Base-by-base conservation (phyloP, 441 rosid genomes). In the Adansonia rubrostipa region DNA sequence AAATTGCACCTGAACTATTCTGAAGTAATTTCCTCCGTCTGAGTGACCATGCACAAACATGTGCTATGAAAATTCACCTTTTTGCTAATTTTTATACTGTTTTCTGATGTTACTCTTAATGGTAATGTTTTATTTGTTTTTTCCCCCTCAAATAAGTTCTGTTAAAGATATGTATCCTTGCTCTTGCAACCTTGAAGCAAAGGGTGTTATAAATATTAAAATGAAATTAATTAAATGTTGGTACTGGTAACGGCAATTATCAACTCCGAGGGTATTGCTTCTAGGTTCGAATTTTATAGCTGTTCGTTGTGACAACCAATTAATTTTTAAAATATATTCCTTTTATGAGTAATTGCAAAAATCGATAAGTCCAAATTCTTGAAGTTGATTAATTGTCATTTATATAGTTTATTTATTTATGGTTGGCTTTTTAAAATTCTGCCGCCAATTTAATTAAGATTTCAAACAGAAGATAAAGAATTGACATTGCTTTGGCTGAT, bases 231-330 rank as follows among this genome's bases (percentile, higher is more conserved):
- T 69, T 17, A 10, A 73, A 73, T 17, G 36, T 56, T 73, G 19
- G 66, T 57, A 57, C n/a, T 73, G 19, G 53, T 73, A 54, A n/a
- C 40, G n/a, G 51, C 51, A 73, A 6, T 22, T 56, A 56, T 56
- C 48, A 17, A 73, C 33, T 28, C 10, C 9, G 15, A 54, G 65
- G 17, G 51, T 56, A 73, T 19, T 17, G 33, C 66, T 71, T 71
- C 1, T 36, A 19, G 53, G 7, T 54, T 73, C 1, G 1, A 73
- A 11, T 40, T 36, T 11, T 54, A 19, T 73, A 17, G 28, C 50
- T 40, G 5, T 56, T 40, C 19, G 7, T 33, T n/a, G 15, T 53
- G 53, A 3, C 51, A 11, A 3, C 36, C 11, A 11, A 19, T 57
- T 60, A 6, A 22, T 36, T 28, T 9, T 56, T 54, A 24, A 3